Percentiles rank a stretch among this genome's conserved stretches.
Evolutionary conservation across 805 yeast genomes (phyloP).

Genomic region (Candida nanaspora): DNA sequence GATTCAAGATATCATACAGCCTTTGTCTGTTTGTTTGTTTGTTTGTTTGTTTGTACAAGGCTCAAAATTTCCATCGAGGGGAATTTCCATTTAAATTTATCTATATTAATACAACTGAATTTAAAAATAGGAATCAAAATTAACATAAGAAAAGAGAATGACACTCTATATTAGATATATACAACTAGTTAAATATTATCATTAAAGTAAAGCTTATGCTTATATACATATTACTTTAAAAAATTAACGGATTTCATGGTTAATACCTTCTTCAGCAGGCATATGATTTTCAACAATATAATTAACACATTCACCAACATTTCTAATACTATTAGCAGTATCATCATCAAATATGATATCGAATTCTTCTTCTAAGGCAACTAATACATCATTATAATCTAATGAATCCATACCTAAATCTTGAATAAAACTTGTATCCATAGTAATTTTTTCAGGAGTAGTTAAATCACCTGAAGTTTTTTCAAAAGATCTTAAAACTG

Average conservation of each 20-base stretch:
- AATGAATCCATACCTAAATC: slow-evolving; percentile 89
- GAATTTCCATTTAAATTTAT: no score
- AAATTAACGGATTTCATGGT: slow-evolving; percentile 29
- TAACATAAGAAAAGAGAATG: no score
- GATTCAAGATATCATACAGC: no score
- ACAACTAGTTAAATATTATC: no score
- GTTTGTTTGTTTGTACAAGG: no score
- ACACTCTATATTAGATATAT: no score
- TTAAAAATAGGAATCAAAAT: no score
- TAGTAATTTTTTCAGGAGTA: slow-evolving; percentile 10
- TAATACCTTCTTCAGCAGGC: slow-evolving; percentile 27
- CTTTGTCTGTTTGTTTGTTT: no score
- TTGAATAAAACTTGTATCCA: slow-evolving; percentile 45
- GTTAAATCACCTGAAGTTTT: slow-evolving; percentile 18
- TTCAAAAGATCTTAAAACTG: slow-evolving; percentile 59
- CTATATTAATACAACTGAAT: no score
- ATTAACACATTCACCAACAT: slow-evolving; percentile 53
- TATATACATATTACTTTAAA: no score
- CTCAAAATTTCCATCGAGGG: no score
- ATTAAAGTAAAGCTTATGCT: no score
- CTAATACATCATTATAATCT: slow-evolving; percentile 92
- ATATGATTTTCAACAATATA: slow-evolving; percentile 35
- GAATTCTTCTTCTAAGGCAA: slow-evolving; percentile 91
- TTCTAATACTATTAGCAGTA: slow-evolving; percentile 51
- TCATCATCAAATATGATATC: slow-evolving; percentile 35